Evolutionary conservation across 1,139 yeast species (phyloP), one percentile per base, ranked within the genome.

Genomic region (Trichomonascaceae sp.): DNA sequence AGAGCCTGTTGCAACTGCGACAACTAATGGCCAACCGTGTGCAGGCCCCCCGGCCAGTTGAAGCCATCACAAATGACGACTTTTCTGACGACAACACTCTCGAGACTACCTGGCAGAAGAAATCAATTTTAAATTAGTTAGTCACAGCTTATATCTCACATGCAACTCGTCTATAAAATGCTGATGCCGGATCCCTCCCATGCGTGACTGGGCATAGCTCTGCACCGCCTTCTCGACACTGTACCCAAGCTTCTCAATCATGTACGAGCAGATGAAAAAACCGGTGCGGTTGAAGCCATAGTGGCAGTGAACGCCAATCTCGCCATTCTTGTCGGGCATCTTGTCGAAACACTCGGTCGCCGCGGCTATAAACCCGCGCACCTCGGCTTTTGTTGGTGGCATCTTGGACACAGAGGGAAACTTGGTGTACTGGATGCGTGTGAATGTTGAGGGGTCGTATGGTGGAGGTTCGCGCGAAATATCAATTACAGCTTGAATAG

Each of bases 261-360:
- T 59, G 50, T 75, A 79, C 46, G 81, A 72, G 47, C 82, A 75
- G 17, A 79, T 71, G 39, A 79, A 64, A 47, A 73, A 79, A 1
- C 92, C 92, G 0, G 92, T 79, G 36, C 92, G 60, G 52, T 79
- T 79, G 54, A 77, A 80, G 3, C 92, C 92, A 50, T 79, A 79
- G 51, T 79, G 92, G 51, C 92, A 79, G 54, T 79, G 92, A 3
- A 79, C 78, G 0, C 71, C 85, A 4, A 78, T 59, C 23, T 16
- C 26, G 13, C 17, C 29, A 3, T 15, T 26, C n/a, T 31, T 33
- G 16, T 28, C 14, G 5, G 26, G 26, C 43, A 29, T 45, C 36
- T 40, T 50, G 31, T 47, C 42, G n/a, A 70, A 46, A 16, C 74
- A 65, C 31, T 62, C 60, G 44, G 73, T 75, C 5, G 75, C 66